Percentiles rank a stretch among this genome's conserved stretches.
phyloP scores from a whole-genome alignment of 768 basidiomycete species.

The Gloeophyllum trabeum region DNA sequence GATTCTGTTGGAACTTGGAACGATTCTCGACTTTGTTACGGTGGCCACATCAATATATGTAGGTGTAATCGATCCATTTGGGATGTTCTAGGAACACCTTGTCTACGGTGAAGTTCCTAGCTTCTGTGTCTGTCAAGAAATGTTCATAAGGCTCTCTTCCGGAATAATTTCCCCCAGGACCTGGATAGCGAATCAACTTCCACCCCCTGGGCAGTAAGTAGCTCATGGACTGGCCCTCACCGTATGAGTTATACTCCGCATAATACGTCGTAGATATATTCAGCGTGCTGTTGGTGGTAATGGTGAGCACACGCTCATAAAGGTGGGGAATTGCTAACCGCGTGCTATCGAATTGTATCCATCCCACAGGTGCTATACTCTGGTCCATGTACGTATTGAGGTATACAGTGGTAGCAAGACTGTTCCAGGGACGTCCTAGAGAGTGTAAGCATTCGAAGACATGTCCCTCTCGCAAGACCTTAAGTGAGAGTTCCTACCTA shows the following conservation, averaged over 20 bases:
- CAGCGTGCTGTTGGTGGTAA: constrained; percentile 20
- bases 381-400: constrained; percentile 48
- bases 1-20: too few species aligned
- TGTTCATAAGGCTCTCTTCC: constrained; percentile 34
- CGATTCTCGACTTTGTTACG: too few species aligned
- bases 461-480: background rate
- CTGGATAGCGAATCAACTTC: constrained; percentile 15
- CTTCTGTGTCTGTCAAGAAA: constrained; percentile 29
- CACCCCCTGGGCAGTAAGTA: background rate
- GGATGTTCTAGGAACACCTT: constrained; percentile 40
- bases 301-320: background rate
- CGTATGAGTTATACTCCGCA: constrained; percentile 44
- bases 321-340: constrained; percentile 17
- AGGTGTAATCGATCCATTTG: constrained; percentile 44
- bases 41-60: too few species aligned
- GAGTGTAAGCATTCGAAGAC: background rate
- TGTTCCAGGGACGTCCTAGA: constrained; percentile 48
- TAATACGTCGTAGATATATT: constrained; percentile 46
- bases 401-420: constrained; percentile 41
- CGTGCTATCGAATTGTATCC: constrained; percentile 32
- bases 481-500: constrained; percentile 23
- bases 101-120: constrained; percentile 30
- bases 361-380: constrained; percentile 38
- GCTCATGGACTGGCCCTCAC: constrained; percentile 15
- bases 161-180: constrained; percentile 40